phyloP scores from a whole-genome alignment of 192 early-diverging fungal species.

The Backusella luteola region DNA sequence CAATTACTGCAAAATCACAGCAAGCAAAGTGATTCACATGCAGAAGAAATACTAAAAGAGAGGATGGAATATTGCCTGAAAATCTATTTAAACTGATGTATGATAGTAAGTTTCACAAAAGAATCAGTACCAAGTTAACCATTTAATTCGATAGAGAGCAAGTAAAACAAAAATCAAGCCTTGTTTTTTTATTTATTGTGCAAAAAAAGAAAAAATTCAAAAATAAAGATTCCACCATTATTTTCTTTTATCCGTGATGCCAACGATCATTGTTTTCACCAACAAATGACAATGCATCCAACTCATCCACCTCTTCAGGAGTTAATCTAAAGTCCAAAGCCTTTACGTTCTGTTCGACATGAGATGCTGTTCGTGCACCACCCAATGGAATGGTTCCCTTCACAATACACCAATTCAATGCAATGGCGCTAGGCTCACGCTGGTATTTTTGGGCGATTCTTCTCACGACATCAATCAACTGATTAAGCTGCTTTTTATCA shows the following conservation, averaged over 20 bases:
- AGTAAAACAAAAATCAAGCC: no score
- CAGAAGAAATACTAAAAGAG: no score
- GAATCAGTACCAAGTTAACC: no score
- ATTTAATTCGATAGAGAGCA: no score
- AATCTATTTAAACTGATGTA: no score
- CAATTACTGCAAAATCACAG: no score
- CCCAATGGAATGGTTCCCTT: constrained; percentile 48
- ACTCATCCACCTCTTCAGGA: constrained; percentile 38
- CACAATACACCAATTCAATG: constrained; percentile 47
- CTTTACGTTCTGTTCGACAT: constrained; percentile 42
- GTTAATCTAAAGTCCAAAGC: constrained; percentile 45
- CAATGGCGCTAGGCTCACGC: constrained; percentile 26
- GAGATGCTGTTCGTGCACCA: constrained; percentile 43
- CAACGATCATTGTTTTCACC: constrained; percentile 36
- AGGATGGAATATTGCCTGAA: no score
- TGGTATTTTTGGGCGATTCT: constrained; percentile 16
- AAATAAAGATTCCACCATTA: background rate
- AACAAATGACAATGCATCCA: constrained; percentile 38
- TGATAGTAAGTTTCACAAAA: no score
- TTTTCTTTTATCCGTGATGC: constrained; percentile 43
- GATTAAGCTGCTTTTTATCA: constrained; percentile 2
- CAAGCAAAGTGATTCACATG: no score
- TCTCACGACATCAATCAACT: constrained; percentile 1
- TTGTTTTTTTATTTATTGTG: background rate
- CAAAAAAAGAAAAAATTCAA: background rate